phyloP scores from a whole-genome alignment of 805 yeast species.

The Ogataea trehalophila region DNA sequence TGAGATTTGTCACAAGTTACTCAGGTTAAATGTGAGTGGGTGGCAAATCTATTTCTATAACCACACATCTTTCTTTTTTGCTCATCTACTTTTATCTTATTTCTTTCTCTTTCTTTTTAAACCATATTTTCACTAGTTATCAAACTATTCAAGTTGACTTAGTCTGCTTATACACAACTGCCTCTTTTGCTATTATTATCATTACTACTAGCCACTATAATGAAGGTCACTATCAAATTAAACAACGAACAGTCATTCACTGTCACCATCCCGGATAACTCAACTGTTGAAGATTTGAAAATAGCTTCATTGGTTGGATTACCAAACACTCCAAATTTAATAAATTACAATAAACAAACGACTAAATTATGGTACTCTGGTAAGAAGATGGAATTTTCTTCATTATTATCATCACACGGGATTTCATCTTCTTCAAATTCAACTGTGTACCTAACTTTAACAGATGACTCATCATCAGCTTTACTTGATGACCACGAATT shows the following conservation, averaged over 20 bases:
- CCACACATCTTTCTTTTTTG: neutral
- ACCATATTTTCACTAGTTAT: neutral
- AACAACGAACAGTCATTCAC: conserved; percentile 31
- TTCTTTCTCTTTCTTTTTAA: neutral
- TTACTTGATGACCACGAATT: conserved; percentile 14
- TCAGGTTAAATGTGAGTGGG: too few relatives aligned
- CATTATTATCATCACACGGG: conserved; percentile 23
- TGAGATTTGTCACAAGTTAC: too few relatives aligned
- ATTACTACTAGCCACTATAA: conserved; percentile 14
- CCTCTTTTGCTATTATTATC: neutral
- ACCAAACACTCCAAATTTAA: conserved; percentile 17
- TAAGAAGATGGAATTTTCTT: conserved; percentile 26
- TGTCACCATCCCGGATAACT: conserved; percentile 46
- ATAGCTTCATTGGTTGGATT: conserved; percentile 41
- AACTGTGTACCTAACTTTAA: conserved; percentile 27
- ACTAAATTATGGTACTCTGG: conserved; percentile 32
- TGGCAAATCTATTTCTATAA: too few relatives aligned
- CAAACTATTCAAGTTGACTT: neutral
- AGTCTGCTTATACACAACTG: neutral
- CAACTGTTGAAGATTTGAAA: conserved; percentile 48
- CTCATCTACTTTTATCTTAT: neutral
- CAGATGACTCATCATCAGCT: conserved; percentile 19
- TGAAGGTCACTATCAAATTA: conserved; percentile 45
- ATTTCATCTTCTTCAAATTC: conserved; percentile 24
- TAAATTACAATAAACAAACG: conserved; percentile 6